Evolutionary conservation across 495 filamentous ascomycete species (phyloP), one percentile per base, ranked within the genome.

Genomic region (Aspergillus leporis): DNA sequence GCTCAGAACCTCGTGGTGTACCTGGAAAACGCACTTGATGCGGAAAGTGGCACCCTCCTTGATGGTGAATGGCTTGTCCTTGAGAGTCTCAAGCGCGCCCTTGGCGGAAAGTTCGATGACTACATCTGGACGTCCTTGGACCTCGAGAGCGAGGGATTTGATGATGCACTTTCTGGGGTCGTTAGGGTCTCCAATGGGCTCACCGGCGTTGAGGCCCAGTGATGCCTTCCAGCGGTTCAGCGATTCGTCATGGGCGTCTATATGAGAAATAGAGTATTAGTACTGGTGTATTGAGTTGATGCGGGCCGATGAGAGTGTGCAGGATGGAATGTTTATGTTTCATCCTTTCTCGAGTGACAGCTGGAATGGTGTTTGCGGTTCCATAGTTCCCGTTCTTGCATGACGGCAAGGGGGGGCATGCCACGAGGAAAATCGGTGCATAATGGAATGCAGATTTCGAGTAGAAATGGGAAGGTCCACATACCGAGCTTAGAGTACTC

Each of bases 141-240:
- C 84, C 62, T 94, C 85, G 66, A 98, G 86, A 38, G 90, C 87
- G 19, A 98, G 87, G 34, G 91, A 88, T 56, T 90, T 83, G 76
- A 98, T 98, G 74, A 98, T 92, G 76, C 86, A 92, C 65, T 86
- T 88, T 58, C 90, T 84, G 18, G 87, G 85, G 66, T 95, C 92
- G 65, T 79, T 88, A 65, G 90, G 86, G 73, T 94, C 72, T 50
- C 75, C 81, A 49, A 83, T 79, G 32, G 88, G 85, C 4, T 87
- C 74, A 63, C 90, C 87, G 43, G 79, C 69, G 61, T 80, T 81
- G 49, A 98, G 83, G 60, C 95, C 94, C 34, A 98, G 85, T 3
- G 94, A 97, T 66, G 91, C 86, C 80, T 98, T 98, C 90, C 94
- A 98, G 61, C 93, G 90, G 73, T 93, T 88, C 68, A 98, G 86